Evolutionary conservation across 306 rosid species (phyloP).

Genomic region (Quercus mongolica): DNA sequence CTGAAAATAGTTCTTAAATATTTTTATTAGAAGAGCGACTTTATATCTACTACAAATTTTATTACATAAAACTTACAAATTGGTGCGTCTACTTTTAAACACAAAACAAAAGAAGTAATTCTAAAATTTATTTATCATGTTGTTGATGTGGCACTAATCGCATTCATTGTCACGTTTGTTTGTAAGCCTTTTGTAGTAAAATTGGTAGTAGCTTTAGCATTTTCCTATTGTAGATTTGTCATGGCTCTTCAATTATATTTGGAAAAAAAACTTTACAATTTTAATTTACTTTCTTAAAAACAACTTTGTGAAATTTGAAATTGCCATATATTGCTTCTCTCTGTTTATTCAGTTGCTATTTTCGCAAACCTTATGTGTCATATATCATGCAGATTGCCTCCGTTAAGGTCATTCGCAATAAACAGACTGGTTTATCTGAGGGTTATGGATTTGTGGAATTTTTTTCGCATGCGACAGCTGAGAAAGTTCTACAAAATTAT

Average conservation of each 20-base stretch:
- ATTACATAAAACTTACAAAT: too few species aligned
- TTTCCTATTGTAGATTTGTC: neutral
- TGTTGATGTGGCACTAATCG: too few species aligned
- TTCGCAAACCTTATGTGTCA: neutral
- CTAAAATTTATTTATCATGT: too few species aligned
- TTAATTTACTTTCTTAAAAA: neutral
- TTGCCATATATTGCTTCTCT: neutral
- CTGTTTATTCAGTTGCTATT: neutral
- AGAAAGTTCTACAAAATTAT: constrained; percentile 75
- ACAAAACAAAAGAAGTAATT: too few species aligned
- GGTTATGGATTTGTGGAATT: constrained; percentile 96
- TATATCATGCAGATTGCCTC: constrained; percentile 57
- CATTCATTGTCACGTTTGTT: too few species aligned
- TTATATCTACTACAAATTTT: neutral
- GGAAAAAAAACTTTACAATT: neutral
- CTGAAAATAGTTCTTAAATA: neutral
- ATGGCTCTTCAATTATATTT: neutral
- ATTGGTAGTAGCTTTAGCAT: too few species aligned
- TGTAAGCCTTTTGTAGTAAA: too few species aligned
- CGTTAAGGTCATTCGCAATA: constrained; percentile 87
- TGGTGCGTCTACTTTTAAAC: too few species aligned
- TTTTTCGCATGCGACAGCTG: constrained; percentile 69
- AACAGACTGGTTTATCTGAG: constrained; percentile 81
- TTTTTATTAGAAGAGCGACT: neutral
- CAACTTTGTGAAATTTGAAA: neutral